Conservation (phyloP, 1,284 basidiomycete species). For the Cutaneotrichosporon daszewskae region DNA sequence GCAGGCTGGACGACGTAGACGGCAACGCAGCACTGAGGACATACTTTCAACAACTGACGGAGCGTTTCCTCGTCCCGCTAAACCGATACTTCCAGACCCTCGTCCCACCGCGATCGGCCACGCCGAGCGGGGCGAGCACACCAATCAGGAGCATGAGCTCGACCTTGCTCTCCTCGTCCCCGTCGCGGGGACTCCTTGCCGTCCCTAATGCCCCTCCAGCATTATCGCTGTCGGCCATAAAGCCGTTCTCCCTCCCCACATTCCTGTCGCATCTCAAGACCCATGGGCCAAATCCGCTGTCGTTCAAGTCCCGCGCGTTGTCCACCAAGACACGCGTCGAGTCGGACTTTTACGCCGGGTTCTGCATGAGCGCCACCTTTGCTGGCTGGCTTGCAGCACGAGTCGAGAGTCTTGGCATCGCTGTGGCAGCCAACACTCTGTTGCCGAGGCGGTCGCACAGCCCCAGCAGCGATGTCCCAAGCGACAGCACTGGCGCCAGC, state of each 20-base stretch:
- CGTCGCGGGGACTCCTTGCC: neutral
- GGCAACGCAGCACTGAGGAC: slow-evolving; percentile 63
- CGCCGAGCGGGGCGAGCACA: neutral
- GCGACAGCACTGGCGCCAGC: too few relatives aligned
- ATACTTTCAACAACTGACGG: slow-evolving; percentile 83
- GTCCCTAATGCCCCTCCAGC: slow-evolving; percentile 7
- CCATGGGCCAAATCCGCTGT: slow-evolving; percentile 64
- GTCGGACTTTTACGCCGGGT: slow-evolving; percentile 44
- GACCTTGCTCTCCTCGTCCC: slow-evolving; percentile 2
- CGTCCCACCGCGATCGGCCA: slow-evolving; percentile 54
- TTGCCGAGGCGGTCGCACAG: too few relatives aligned
- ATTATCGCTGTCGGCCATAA: slow-evolving; percentile 46
- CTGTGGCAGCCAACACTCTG: slow-evolving; percentile 23
- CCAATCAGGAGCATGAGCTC: too few relatives aligned
- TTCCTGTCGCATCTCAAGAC: slow-evolving; percentile 78
- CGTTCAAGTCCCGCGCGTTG: slow-evolving; percentile 56
- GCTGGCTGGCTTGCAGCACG: slow-evolving; percentile 40
- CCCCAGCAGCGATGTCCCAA: too few relatives aligned
- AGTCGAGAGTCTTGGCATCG: slow-evolving; percentile 32
- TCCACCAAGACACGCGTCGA: slow-evolving; percentile 42
- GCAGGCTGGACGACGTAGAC: slow-evolving; percentile 45
- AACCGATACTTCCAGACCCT: slow-evolving; percentile 89
- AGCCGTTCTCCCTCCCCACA: slow-evolving; percentile 69
- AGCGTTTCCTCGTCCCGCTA: slow-evolving; percentile 81
- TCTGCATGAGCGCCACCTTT: slow-evolving; percentile 44